Base-by-base conservation (phyloP, 2,329 filamentous ascomycete species). In the Arthrobotrys musiformis region DNA sequence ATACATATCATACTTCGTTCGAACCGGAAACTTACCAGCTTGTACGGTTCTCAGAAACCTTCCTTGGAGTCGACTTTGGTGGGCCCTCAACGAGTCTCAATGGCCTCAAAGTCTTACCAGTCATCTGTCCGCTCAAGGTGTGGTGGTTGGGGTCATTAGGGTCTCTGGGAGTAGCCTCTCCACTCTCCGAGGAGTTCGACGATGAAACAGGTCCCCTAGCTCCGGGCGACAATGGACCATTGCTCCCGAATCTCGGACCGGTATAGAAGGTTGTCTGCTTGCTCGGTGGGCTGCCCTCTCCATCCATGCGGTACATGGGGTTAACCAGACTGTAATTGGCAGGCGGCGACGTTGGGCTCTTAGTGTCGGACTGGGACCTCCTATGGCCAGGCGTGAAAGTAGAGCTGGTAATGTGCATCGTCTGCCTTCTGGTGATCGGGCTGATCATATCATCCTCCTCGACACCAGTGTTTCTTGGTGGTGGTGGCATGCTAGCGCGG, bases 31-130 rank as follows among this genome's bases (percentile, higher is more conserved):
- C 80, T 58, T 74, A 81, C 80, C 80, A 81, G 70, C 80, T 81
- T 30, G 54, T 48, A 56, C 80, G 79, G 69, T 81, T 81, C n/a
- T 74, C 79, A 8, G 79, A 81, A 9, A 78, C 79, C 52, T 80
- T 81, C 50, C 80, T 68, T 28, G 69, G 74, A 11, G 79, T 76
- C 74, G 77, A 13, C 68, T 61, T 8, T 69, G 79, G 44, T 52
- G 79, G 91, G 84, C 97, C 93, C 84, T 95, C 92, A 54, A 98
- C 93, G 30, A 99, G 87, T 15, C 94, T 88, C 79, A 99, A 85
- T 5, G 94, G 94, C 37, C 94, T 88, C 73, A 96, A 90, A 84
- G 95, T 95, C 81, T 90, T 91, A 50, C 89, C 89, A 2, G 88
- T 88, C 69, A 88, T 81, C 48, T 79, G 77, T 7, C 79, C 80